These are phyloP conservation scores for Chrysanthemum makinoi DNA, from an alignment of 129 eudicot genomes.

Conservation along the genomic window DNA sequence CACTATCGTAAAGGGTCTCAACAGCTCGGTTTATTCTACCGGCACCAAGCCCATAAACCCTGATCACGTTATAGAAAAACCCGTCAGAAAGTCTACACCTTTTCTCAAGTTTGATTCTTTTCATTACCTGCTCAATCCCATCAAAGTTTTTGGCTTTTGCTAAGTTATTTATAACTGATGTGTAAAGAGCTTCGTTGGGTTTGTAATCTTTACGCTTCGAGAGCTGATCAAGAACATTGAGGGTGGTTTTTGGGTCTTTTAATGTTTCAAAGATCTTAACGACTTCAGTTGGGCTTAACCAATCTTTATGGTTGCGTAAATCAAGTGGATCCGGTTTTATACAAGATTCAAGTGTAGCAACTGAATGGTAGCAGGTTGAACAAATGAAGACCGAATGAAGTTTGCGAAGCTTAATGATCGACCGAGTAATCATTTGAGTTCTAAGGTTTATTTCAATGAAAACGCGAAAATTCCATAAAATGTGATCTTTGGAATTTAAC, in stretches of 20 bases:
- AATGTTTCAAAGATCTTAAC: constrained; percentile 56
- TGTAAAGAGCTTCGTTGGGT: constrained; percentile 73
- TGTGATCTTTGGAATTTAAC: too few relatives aligned
- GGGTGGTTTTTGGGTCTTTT: constrained; percentile 56
- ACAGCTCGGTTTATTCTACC: constrained; percentile 61
- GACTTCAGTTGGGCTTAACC: constrained; percentile 76
- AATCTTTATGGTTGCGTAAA: constrained; percentile 64
- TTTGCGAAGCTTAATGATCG: constrained; percentile 22
- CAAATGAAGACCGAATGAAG: constrained; percentile 15
- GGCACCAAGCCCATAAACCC: constrained; percentile 63
- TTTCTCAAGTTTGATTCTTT: constrained; percentile 50
- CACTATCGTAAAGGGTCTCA: constrained; percentile 63
- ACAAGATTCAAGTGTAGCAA: constrained; percentile 23
- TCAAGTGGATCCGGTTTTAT: constrained; percentile 29
- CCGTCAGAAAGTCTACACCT: constrained; percentile 59
- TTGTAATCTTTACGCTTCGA: constrained; percentile 71
- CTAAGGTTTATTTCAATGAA: background rate
- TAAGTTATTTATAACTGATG: constrained; percentile 56
- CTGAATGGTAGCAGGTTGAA: constrained; percentile 27
- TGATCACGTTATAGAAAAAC: constrained; percentile 61
- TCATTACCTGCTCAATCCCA: constrained; percentile 63
- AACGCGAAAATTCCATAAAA: too few relatives aligned
- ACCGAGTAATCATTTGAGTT: constrained; percentile 19
- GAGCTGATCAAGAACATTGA: constrained; percentile 51
- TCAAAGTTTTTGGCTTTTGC: constrained; percentile 56